phyloP scores from a whole-genome alignment of 2,329 filamentous ascomycete genomes.

The Hypocreales sp. region DNA sequence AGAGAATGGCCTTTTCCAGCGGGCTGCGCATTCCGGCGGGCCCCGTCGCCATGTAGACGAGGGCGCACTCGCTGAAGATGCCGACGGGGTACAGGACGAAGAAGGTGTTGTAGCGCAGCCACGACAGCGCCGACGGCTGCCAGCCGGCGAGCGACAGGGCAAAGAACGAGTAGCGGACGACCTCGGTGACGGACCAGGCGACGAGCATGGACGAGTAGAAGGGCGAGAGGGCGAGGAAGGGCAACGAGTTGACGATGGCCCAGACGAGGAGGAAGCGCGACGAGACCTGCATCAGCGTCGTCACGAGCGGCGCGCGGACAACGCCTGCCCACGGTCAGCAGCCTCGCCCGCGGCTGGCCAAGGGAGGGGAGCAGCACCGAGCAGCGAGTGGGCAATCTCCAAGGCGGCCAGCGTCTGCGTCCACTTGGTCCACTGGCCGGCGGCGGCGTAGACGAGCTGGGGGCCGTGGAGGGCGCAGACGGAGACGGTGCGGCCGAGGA shows the following conservation, averaged over 20 bases:
- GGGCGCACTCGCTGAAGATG: slow-evolving; percentile 71
- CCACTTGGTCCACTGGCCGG: slow-evolving; percentile 55
- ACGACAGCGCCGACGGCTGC: slow-evolving; percentile 53
- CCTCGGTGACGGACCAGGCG: slow-evolving; percentile 84
- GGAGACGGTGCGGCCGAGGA: slow-evolving; percentile 52
- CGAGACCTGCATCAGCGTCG: slow-evolving; percentile 80
- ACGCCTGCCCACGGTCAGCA: slow-evolving; percentile 36
- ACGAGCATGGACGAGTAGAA: slow-evolving; percentile 65
- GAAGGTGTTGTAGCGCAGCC: slow-evolving; percentile 87
- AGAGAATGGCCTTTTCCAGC: slow-evolving; percentile 42
- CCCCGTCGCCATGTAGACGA: slow-evolving; percentile 56
- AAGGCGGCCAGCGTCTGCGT: slow-evolving; percentile 73
- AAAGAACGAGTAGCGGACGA: slow-evolving; percentile 88
- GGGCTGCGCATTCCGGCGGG: slow-evolving; percentile 35
- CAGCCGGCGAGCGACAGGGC: slow-evolving; percentile 50
- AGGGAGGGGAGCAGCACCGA: slow-evolving; percentile 36
- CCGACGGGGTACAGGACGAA: slow-evolving; percentile 85
- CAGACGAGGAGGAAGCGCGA: slow-evolving; percentile 81
- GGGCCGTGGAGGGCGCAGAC: slow-evolving; percentile 40
- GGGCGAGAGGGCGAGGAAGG: slow-evolving; percentile 41
- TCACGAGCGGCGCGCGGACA: slow-evolving; percentile 71
- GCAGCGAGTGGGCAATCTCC: slow-evolving; percentile 68
- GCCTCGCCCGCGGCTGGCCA: not conserved
- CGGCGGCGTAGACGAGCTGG: slow-evolving; percentile 40
- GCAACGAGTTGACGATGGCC: slow-evolving; percentile 65